Percentiles rank a stretch among this genome's conserved stretches.
These are phyloP conservation scores for Radiomyces spectabilis DNA, from an alignment of 192 early-diverging fungal genomes.

Conservation along the genomic window DNA sequence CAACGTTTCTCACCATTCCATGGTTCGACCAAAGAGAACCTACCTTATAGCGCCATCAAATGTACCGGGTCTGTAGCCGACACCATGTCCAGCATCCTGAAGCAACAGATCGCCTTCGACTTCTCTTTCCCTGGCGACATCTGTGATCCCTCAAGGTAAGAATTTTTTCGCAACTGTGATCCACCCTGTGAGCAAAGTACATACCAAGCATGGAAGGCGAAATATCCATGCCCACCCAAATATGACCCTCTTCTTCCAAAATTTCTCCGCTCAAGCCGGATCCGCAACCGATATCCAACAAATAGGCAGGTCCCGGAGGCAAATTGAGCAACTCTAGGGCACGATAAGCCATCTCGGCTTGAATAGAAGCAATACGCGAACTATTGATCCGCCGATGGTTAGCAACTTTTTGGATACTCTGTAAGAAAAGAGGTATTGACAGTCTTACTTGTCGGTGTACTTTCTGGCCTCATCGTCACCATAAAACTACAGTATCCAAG, in stretches of 20 bases:
- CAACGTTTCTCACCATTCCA: no score
- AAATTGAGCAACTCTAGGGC: constrained; percentile 88
- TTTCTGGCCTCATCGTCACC: constrained; percentile 89
- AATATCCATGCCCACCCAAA: constrained; percentile 97
- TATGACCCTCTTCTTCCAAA: constrained; percentile 89
- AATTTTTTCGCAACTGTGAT: background rate
- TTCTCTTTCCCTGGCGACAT: constrained; percentile 87
- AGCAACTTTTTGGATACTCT: background rate
- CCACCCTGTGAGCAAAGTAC: constrained; percentile 1
- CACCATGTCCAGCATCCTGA: constrained; percentile 92
- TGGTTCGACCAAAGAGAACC: background rate
- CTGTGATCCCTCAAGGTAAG: constrained; percentile 18
- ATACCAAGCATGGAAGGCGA: constrained; percentile 83
- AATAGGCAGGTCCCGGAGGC: constrained; percentile 61
- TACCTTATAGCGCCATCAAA: constrained; percentile 93
- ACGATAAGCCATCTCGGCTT: constrained; percentile 88
- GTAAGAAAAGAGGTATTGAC: no score
- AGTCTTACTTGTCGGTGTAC: constrained; percentile 85
- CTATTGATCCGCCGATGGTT: constrained; percentile 26
- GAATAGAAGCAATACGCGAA: constrained; percentile 90
- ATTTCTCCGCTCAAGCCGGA: constrained; percentile 94
- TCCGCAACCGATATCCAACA: constrained; percentile 97
- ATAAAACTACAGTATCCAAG: constrained; percentile 94
- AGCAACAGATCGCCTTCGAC: constrained; percentile 92
- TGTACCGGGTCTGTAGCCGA: constrained; percentile 89